phyloP scores from a whole-genome alignment of 371 early-diverging fungal species.

The Apophysomyces trapeziformis region DNA sequence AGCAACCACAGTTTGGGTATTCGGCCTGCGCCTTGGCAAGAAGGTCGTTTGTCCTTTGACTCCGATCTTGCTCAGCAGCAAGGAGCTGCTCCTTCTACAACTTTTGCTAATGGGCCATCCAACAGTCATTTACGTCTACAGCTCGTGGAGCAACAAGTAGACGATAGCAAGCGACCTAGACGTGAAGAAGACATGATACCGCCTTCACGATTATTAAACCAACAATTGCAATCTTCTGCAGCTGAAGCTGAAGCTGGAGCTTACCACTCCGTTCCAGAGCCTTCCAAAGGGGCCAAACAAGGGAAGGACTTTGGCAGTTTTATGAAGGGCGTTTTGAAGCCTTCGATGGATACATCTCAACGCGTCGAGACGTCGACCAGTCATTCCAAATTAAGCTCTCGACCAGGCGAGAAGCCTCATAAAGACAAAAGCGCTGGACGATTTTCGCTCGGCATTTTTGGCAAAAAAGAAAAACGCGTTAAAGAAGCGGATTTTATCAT shows the following conservation, averaged over 20 bases:
- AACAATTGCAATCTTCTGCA: not conserved
- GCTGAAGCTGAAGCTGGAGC: conserved; percentile 14
- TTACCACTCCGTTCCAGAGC: not conserved
- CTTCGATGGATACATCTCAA: not conserved
- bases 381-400: not conserved
- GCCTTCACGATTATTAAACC: conserved; percentile 5
- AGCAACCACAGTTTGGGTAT: conserved; percentile 4
- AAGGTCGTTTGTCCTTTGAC: not conserved
- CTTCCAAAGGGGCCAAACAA: conserved; percentile 14
- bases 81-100: not conserved
- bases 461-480: conserved; percentile 29
- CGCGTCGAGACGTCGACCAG: not conserved
- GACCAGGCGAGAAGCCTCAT: not conserved
- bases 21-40: conserved; percentile 2
- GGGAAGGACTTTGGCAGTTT: conserved; percentile 24
- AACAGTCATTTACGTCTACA: not conserved
- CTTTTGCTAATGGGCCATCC: not conserved
- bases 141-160: not conserved
- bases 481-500: conserved; percentile 15
- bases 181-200: conserved; percentile 5
- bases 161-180: not conserved
- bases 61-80: conserved; percentile 13
- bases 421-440: conserved; percentile 12
- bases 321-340: conserved; percentile 30
- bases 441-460: conserved; percentile 26